These are phyloP conservation scores for Clathrospora elynae DNA, from an alignment of 2,329 filamentous ascomycete genomes.

Conservation along the genomic window DNA sequence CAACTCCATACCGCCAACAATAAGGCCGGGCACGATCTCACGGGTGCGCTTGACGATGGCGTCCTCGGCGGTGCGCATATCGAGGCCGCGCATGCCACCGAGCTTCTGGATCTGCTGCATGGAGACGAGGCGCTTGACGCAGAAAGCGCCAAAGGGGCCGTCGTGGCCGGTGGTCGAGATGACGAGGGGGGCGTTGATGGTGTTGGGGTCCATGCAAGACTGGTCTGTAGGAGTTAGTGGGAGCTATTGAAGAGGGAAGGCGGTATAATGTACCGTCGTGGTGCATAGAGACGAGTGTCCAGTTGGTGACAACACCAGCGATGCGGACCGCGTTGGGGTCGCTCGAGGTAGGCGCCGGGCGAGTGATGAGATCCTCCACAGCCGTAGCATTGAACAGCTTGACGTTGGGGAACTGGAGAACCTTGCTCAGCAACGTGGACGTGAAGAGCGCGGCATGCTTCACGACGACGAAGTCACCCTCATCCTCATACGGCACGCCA, in stretches of 20 bases:
- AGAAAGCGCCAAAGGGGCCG: slow-evolving; percentile 88
- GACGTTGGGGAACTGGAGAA: slow-evolving; percentile 83
- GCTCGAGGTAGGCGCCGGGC: slow-evolving; percentile 55
- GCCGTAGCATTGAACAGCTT: slow-evolving; percentile 96
- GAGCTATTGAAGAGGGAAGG: neutral
- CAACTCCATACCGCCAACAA: slow-evolving; percentile 94
- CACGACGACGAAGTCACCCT: slow-evolving; percentile 86
- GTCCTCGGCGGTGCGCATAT: slow-evolving; percentile 91
- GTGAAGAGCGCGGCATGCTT: slow-evolving; percentile 95
- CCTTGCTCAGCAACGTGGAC: slow-evolving; percentile 80
- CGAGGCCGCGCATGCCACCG: slow-evolving; percentile 88
- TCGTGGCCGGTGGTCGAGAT: slow-evolving; percentile 93
- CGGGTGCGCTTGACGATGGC: slow-evolving; percentile 91
- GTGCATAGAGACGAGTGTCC: slow-evolving; percentile 81
- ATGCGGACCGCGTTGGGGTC: slow-evolving; percentile 66
- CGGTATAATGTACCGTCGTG: slow-evolving; percentile 24
- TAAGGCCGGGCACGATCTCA: slow-evolving; percentile 83
- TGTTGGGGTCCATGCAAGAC: slow-evolving; percentile 96
- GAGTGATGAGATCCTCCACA: slow-evolving; percentile 91
- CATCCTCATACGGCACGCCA: slow-evolving; percentile 84
- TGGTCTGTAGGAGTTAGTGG: slow-evolving; percentile 66
- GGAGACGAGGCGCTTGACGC: slow-evolving; percentile 84
- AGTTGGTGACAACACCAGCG: slow-evolving; percentile 92
- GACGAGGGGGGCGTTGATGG: slow-evolving; percentile 87
- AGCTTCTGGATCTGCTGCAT: slow-evolving; percentile 84